phyloP scores from a whole-genome alignment of 805 yeast species.

The Blastobotrys peoriensis region DNA sequence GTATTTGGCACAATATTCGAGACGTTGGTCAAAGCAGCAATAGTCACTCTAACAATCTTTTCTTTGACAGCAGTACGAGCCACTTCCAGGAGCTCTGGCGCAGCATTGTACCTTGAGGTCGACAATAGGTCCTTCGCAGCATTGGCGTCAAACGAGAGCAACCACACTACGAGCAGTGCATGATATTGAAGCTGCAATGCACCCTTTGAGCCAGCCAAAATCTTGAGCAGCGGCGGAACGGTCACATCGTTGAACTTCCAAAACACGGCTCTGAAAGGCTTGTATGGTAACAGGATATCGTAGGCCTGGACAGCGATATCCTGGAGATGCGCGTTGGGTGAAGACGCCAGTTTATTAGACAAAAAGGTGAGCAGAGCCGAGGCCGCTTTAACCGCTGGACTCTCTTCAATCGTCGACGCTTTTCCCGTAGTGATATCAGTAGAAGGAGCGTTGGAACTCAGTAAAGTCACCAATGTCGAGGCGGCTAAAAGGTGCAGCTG shows the following conservation, averaged over 20 bases:
- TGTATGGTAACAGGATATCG: constrained; percentile 50
- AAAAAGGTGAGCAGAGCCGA: constrained; percentile 34
- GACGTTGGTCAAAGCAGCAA: constrained; percentile 52
- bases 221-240: constrained; percentile 45
- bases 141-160: constrained; percentile 64
- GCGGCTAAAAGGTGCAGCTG: constrained; percentile 51
- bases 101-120: constrained; percentile 41
- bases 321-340: constrained; percentile 46
- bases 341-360: constrained; percentile 26
- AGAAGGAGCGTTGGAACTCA: constrained; percentile 22
- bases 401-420: constrained; percentile 5
- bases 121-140: constrained; percentile 44
- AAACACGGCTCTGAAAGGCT: constrained; percentile 47
- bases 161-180: constrained; percentile 74
- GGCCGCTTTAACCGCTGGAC: constrained; percentile 21
- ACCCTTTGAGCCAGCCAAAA: constrained; percentile 39
- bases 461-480: constrained; percentile 47
- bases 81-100: constrained; percentile 42
- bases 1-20: constrained; percentile 29
- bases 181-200: constrained; percentile 82
- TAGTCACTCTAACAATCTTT: constrained; percentile 79
- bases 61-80: constrained; percentile 84
- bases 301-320: constrained; percentile 61
- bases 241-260: constrained; percentile 40
- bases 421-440: not conserved